These are phyloP conservation scores for Aspergillus bombycis DNA, from an alignment of 2,329 filamentous ascomycete species.

Conservation along the genomic window DNA sequence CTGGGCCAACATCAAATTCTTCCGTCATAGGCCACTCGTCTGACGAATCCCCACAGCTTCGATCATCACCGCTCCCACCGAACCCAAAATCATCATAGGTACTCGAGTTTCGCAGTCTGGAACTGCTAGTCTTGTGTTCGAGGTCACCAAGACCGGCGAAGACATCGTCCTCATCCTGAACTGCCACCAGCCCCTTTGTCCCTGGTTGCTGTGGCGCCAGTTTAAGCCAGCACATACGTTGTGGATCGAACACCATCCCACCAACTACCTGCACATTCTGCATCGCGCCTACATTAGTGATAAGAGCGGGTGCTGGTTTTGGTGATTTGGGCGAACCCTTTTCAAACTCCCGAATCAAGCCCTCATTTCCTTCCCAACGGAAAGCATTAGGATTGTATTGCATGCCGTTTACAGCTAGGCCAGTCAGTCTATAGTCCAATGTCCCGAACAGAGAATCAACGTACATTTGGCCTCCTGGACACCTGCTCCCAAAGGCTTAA, in stretches of 20 bases:
- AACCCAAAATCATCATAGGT: conserved; percentile 31
- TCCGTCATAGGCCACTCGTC: conserved; percentile 89
- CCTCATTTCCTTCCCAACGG: conserved; percentile 96
- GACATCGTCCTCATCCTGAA: conserved; percentile 87
- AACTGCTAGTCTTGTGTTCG: conserved; percentile 61
- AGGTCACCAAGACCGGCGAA: conserved; percentile 95
- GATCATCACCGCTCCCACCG: conserved; percentile 40
- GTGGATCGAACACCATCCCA: conserved; percentile 98
- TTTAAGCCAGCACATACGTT: conserved; percentile 97
- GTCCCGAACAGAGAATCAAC: conserved; percentile 33
- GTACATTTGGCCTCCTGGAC: conserved; percentile 80
- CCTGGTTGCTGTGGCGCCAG: conserved; percentile 55
- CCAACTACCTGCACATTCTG: conserved; percentile 91
- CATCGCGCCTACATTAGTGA: conserved; percentile 82
- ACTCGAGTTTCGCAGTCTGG: conserved; percentile 26
- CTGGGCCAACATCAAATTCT: conserved; percentile 95
- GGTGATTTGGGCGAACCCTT: conserved; percentile 48
- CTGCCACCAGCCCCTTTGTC: conserved; percentile 46
- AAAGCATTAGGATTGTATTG: conserved; percentile 86
- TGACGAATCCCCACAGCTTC: conserved; percentile 48
- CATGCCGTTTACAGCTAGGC: conserved; percentile 76
- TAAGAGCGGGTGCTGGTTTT: conserved; percentile 66
- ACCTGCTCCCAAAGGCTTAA: conserved; percentile 75
- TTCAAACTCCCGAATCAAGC: conserved; percentile 77
- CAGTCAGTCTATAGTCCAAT: conserved; percentile 7